These are phyloP conservation scores for Claviceps humidiphila DNA, from an alignment of 2,329 filamentous ascomycete genomes.

Conservation along the genomic window DNA sequence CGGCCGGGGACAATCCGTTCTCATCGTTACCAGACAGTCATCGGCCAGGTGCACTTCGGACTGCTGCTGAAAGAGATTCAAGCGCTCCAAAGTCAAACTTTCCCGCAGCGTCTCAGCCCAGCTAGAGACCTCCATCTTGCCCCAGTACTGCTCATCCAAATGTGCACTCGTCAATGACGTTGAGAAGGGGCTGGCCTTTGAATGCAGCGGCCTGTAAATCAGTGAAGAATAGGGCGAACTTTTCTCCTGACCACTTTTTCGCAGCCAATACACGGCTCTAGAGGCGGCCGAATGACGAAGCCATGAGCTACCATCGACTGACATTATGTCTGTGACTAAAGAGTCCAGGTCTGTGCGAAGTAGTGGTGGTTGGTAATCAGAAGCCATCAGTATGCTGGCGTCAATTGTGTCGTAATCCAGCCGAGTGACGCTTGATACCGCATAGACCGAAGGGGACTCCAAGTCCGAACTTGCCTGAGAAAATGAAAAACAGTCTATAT, in stretches of 20 bases:
- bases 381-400: slow-evolving; percentile 83
- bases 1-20: neutral
- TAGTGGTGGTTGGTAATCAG: slow-evolving; percentile 76
- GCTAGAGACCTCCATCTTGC: slow-evolving; percentile 20
- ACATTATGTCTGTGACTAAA: slow-evolving; percentile 64
- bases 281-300: slow-evolving; percentile 71
- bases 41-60: neutral
- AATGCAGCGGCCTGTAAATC: neutral
- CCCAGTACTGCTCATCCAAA: slow-evolving; percentile 14
- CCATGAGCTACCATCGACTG: slow-evolving; percentile 64
- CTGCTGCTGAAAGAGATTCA: slow-evolving; percentile 7
- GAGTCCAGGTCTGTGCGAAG: slow-evolving; percentile 57
- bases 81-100: slow-evolving; percentile 21
- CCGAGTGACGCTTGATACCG: slow-evolving; percentile 61
- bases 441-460: slow-evolving; percentile 42
- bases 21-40: slow-evolving; percentile 6
- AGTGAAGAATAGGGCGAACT: slow-evolving; percentile 5
- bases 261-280: slow-evolving; percentile 65
- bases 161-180: neutral
- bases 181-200: neutral
- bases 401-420: slow-evolving; percentile 77
- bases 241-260: slow-evolving; percentile 11
- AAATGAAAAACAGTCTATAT: slow-evolving; percentile 56
- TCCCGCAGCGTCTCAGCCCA: slow-evolving; percentile 25
- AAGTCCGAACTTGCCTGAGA: slow-evolving; percentile 19